Evolutionary conservation across 116 monocot genomes (phyloP).

Genomic region (Dioscorea cayenensis): DNA sequence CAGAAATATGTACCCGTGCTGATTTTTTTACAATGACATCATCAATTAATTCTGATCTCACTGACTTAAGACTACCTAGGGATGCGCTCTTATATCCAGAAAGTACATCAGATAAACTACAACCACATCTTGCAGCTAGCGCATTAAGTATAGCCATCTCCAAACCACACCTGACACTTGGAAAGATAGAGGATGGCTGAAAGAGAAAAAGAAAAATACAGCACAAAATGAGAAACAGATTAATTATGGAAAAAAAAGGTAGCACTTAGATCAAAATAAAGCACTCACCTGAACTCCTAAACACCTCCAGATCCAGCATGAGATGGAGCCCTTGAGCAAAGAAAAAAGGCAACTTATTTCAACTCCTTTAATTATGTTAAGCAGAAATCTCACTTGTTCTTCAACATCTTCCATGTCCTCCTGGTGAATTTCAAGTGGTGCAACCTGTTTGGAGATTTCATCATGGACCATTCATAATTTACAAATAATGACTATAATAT

Average conservation of each 20-base stretch:
- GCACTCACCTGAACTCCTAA: conserved; percentile 71
- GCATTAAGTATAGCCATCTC: conserved; percentile 92
- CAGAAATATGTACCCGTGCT: conserved; percentile 56
- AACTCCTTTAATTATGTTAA: conserved; percentile 60
- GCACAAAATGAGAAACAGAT: not conserved
- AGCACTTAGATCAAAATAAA: not conserved
- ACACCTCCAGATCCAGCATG: conserved; percentile 71
- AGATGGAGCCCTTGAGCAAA: conserved; percentile 62
- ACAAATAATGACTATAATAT: not conserved
- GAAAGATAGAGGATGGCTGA: conserved; percentile 80
- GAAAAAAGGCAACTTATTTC: conserved; percentile 52
- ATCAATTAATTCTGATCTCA: conserved; percentile 1
- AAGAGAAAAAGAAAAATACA: conserved; percentile 17
- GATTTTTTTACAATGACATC: conserved; percentile 12
- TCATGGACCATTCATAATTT: not conserved
- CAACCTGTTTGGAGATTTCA: conserved; percentile 46
- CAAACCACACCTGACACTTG: conserved; percentile 88
- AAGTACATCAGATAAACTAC: conserved; percentile 28
- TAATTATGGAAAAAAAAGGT: not conserved
- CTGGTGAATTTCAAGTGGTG: conserved; percentile 76
- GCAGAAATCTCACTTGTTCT: conserved; percentile 74
- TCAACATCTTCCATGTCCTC: conserved; percentile 74
- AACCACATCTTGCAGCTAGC: conserved; percentile 41
- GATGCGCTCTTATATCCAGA: conserved; percentile 21
- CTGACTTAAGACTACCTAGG: conserved; percentile 3